These are phyloP conservation scores for Taxillus chinensis DNA, from an alignment of 164 flowering plant species.

Conservation along the genomic window DNA sequence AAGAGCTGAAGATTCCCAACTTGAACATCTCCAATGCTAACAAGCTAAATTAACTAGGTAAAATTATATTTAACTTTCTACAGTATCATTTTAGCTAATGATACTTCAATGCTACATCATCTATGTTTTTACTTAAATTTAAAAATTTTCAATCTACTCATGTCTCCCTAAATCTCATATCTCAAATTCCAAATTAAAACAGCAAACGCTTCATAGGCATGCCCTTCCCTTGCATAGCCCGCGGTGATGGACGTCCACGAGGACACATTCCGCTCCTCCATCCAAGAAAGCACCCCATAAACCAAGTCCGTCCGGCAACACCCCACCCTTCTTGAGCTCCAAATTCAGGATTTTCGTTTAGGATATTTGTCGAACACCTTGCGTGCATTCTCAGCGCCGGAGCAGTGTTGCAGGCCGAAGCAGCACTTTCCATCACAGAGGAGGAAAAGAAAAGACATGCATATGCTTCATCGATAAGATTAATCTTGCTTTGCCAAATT, in stretches of 20 bases:
- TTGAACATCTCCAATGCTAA: too few relatives aligned
- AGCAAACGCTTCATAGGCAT: conserved; percentile 28
- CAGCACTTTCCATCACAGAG: not conserved
- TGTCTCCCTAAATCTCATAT: too few relatives aligned
- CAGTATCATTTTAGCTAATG: too few relatives aligned
- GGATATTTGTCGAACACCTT: conserved; percentile 45
- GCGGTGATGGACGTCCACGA: conserved; percentile 60
- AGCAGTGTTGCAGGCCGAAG: too few relatives aligned
- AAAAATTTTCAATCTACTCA: too few relatives aligned
- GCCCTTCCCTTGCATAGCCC: conserved; percentile 52
- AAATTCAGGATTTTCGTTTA: conserved; percentile 35
- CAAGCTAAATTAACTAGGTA: too few relatives aligned
- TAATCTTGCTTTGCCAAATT: not conserved
- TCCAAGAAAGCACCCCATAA: conserved; percentile 23
- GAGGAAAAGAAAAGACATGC: not conserved
- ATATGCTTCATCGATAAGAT: not conserved
- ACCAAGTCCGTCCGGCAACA: conserved; percentile 55
- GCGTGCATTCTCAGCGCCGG: conserved; percentile 34
- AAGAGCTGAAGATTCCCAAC: too few relatives aligned
- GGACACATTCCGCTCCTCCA: conserved; percentile 37
- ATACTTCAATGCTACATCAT: too few relatives aligned
- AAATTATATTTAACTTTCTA: too few relatives aligned
- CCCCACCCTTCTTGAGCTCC: conserved; percentile 31
- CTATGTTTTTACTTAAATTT: too few relatives aligned
- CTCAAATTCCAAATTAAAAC: too few relatives aligned